These are phyloP conservation scores for Gossypium sturtianum DNA, from an alignment of 345 rosid species.

Conservation along the genomic window DNA sequence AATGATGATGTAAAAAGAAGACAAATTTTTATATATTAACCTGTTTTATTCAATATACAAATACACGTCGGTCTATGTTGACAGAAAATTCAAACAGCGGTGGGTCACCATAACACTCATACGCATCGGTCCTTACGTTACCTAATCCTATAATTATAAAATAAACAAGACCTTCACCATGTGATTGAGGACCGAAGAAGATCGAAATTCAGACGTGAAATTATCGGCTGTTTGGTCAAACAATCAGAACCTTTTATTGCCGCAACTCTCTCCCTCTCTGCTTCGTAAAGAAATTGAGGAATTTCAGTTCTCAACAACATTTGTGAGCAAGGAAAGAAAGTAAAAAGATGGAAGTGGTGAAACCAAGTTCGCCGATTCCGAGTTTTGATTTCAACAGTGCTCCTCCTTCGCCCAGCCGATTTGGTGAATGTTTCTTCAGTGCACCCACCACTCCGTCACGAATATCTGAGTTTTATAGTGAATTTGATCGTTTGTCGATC, in stretches of 20 bases:
- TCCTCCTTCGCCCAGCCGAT: constrained; percentile 65
- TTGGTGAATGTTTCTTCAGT: constrained; percentile 55
- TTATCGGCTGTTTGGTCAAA: too few species aligned
- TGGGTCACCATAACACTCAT: neutral
- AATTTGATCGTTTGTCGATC: constrained; percentile 28
- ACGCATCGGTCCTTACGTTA: too few species aligned
- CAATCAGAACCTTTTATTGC: too few species aligned
- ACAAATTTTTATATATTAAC: too few species aligned
- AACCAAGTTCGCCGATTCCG: constrained; percentile 30
- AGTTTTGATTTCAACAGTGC: constrained; percentile 53
- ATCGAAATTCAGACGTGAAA: too few species aligned
- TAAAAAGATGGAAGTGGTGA: constrained; percentile 36
- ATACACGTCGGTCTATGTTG: constrained; percentile 7
- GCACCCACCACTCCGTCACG: constrained; percentile 76
- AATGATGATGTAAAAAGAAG: too few species aligned
- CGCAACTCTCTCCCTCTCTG: too few species aligned
- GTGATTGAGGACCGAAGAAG: too few species aligned
- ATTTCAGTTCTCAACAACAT: too few species aligned
- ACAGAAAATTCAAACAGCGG: constrained; percentile 13
- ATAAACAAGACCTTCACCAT: too few species aligned
- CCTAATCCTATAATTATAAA: neutral
- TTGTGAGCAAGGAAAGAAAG: too few species aligned
- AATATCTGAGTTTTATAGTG: constrained; percentile 46
- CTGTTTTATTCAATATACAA: neutral
- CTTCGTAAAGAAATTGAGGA: too few species aligned